Percentiles rank a stretch among this genome's conserved stretches.
Conservation (phyloP, 2,329 filamentous ascomycete species). For the Colletotrichum liaoningense region DNA sequence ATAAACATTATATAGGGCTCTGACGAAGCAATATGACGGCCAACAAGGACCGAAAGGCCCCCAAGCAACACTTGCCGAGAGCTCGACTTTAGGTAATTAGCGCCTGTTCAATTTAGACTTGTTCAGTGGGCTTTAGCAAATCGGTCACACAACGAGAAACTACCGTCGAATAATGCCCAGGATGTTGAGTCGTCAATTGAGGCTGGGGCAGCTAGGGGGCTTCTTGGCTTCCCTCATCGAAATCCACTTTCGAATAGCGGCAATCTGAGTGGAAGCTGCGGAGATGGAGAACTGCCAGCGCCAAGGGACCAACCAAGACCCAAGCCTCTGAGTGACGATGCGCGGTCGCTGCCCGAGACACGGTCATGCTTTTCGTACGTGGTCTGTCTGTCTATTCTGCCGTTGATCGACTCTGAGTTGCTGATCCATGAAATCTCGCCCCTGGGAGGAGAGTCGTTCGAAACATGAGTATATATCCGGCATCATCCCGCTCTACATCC, state of each 20-base stretch:
- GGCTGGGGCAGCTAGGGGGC: conserved; percentile 20
- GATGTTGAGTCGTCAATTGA: conserved; percentile 31
- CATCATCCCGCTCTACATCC: conserved; percentile 5
- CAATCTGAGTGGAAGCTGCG: conserved; percentile 18
- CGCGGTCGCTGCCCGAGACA: conserved; percentile 23
- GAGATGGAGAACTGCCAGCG: conserved; percentile 15
- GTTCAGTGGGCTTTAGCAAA: background rate
- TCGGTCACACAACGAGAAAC: background rate
- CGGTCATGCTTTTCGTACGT: background rate
- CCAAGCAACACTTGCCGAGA: background rate
- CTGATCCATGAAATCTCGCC: background rate
- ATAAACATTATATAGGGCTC: background rate
- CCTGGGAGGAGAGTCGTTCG: background rate
- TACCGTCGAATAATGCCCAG: conserved; percentile 6
- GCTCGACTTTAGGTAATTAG: conserved; percentile 14
- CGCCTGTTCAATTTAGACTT: background rate
- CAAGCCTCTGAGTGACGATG: conserved; percentile 35
- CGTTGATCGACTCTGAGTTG: background rate
- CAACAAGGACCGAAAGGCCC: background rate
- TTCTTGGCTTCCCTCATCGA: conserved; percentile 33
- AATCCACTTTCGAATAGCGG: conserved; percentile 29
- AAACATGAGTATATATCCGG: conserved; percentile 20
- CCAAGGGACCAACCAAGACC: conserved; percentile 32
- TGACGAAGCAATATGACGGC: background rate
- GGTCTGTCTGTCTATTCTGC: background rate